Conservation (phyloP, 495 filamentous ascomycete species). For the Penicillium verhagenii region DNA sequence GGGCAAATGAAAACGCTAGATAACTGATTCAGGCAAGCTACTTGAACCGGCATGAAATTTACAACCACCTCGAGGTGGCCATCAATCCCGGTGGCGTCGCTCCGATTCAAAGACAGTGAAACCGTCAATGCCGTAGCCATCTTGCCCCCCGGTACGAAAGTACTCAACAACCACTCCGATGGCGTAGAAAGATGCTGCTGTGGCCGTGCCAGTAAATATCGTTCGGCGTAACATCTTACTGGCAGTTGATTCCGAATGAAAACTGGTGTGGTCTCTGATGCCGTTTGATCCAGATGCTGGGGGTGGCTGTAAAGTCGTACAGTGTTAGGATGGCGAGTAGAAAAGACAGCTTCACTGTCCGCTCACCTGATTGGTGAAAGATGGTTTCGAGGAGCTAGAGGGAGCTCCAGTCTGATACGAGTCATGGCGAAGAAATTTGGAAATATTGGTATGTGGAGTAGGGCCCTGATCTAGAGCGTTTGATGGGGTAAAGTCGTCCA, state of each 20-base stretch:
- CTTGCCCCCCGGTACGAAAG: constrained; percentile 57
- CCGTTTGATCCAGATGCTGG: constrained; percentile 5
- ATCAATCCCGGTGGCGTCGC: constrained; percentile 23
- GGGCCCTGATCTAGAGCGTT: constrained; percentile 5
- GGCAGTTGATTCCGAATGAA: constrained; percentile 24
- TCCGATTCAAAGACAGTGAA: constrained; percentile 49
- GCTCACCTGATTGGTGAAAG: constrained; percentile 41
- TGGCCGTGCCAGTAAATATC: constrained; percentile 55
- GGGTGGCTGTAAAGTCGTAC: constrained; percentile 24
- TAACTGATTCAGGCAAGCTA: not conserved
- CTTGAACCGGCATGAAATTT: no score
- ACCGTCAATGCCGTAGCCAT: constrained; percentile 53
- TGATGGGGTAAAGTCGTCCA: constrained; percentile 23
- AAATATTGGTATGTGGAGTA: constrained; percentile 11
- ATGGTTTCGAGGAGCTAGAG: not conserved
- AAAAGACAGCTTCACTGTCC: constrained; percentile 58
- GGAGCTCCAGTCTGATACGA: not conserved
- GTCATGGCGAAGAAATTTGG: constrained; percentile 11
- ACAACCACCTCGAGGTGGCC: no score
- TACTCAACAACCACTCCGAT: constrained; percentile 68
- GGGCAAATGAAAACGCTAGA: not conserved
- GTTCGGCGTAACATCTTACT: constrained; percentile 48
- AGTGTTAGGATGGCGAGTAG: constrained; percentile 37
- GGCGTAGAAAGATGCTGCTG: constrained; percentile 64
- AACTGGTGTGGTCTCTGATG: not conserved